Conservation (phyloP, 2,329 filamentous ascomycete species). For the Aspergillus oerlinghausenensis region DNA sequence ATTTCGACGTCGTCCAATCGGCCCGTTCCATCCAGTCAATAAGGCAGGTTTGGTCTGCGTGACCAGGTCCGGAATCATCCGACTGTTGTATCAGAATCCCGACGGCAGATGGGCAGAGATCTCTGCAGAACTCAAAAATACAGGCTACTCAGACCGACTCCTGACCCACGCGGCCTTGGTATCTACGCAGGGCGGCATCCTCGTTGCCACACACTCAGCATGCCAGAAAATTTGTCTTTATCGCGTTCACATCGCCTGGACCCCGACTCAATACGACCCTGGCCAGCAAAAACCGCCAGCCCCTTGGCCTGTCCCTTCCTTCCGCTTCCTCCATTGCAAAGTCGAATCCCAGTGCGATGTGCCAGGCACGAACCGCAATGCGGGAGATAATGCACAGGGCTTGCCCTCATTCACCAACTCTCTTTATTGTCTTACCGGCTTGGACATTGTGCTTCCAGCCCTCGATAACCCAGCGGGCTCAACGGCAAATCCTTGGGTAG, state of each 20-base stretch:
- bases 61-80: conserved; percentile 68
- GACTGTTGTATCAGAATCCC: conserved; percentile 71
- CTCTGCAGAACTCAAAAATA: conserved; percentile 67
- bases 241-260: conserved; percentile 71
- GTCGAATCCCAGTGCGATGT: conserved; percentile 32
- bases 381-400: conserved; percentile 21
- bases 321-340: conserved; percentile 36
- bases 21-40: conserved; percentile 62
- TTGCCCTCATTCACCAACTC: conserved; percentile 24
- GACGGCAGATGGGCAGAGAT: conserved; percentile 69
- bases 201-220: conserved; percentile 43
- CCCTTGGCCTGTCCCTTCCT: conserved; percentile 32
- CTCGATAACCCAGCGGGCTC: conserved; percentile 55
- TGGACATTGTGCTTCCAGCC: conserved; percentile 67
- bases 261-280: conserved; percentile 53
- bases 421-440: conserved; percentile 62
- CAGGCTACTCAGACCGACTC: conserved; percentile 67
- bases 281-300: conserved; percentile 24
- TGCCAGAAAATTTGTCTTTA: conserved; percentile 71
- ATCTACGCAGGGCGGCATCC: conserved; percentile 60
- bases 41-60: conserved; percentile 74
- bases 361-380: conserved; percentile 21
- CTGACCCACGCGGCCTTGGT: conserved; percentile 74
- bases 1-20: conserved; percentile 60
- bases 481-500: conserved; percentile 57